Percentiles rank a stretch among this genome's conserved stretches.
These are phyloP conservation scores for Scedosporium dehoogii DNA, from an alignment of 2,329 filamentous ascomycete species.

Conservation along the genomic window DNA sequence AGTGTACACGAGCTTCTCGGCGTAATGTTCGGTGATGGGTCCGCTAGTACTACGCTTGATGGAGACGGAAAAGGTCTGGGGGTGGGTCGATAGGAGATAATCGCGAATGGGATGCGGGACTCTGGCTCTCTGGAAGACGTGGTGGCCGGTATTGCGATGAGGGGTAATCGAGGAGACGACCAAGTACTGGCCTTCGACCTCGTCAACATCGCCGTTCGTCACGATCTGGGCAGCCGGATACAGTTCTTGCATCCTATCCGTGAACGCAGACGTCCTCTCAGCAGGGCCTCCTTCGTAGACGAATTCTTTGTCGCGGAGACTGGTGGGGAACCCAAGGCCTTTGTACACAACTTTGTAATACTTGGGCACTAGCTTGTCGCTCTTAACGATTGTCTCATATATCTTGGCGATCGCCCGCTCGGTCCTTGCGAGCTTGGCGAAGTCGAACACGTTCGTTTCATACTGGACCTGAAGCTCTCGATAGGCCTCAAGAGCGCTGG, in stretches of 20 bases:
- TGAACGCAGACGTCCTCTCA: slow-evolving; percentile 73
- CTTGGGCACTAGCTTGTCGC: slow-evolving; percentile 65
- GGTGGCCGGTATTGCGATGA: slow-evolving; percentile 72
- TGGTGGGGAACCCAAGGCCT: slow-evolving; percentile 76
- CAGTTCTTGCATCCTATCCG: slow-evolving; percentile 84
- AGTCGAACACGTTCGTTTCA: slow-evolving; percentile 81
- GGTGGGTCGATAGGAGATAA: slow-evolving; percentile 68
- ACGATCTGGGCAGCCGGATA: slow-evolving; percentile 80
- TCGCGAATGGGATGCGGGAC: slow-evolving; percentile 78
- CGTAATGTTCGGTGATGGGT: slow-evolving; percentile 60
- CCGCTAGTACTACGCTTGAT: slow-evolving; percentile 60
- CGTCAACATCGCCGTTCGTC: slow-evolving; percentile 57
- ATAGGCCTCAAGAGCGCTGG: slow-evolving; percentile 77
- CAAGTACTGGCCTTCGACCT: slow-evolving; percentile 84
- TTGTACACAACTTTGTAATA: slow-evolving; percentile 90
- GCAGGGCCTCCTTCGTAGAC: slow-evolving; percentile 75
- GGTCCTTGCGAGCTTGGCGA: slow-evolving; percentile 78
- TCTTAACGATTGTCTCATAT: slow-evolving; percentile 78
- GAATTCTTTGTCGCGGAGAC: slow-evolving; percentile 79
- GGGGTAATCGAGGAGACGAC: slow-evolving; percentile 72
- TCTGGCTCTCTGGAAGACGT: slow-evolving; percentile 79
- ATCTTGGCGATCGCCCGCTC: slow-evolving; percentile 87
- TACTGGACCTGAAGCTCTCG: slow-evolving; percentile 88
- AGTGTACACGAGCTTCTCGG: slow-evolving; percentile 76
- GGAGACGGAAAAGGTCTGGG: slow-evolving; percentile 70